These are phyloP conservation scores for Clonostachys rhizophaga DNA, from an alignment of 2,329 filamentous ascomycete species.

Conservation along the genomic window DNA sequence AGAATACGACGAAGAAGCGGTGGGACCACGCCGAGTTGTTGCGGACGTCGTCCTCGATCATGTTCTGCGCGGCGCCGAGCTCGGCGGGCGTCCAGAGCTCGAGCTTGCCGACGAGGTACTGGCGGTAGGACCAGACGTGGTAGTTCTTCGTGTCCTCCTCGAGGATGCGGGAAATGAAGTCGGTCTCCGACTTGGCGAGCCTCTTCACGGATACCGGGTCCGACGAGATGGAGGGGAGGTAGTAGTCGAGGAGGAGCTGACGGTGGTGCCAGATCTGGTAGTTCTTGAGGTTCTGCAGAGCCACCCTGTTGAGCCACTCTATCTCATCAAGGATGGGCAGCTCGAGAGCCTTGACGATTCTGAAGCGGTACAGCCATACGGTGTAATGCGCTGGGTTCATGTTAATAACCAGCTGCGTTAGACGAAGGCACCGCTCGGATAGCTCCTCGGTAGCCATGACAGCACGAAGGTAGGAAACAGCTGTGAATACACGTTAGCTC, in stretches of 20 bases:
- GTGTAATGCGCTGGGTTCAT: slow-evolving; percentile 98
- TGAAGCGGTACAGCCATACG: slow-evolving; percentile 93
- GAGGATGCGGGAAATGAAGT: slow-evolving; percentile 78
- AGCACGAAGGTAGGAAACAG: slow-evolving; percentile 87
- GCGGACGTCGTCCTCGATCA: slow-evolving; percentile 76
- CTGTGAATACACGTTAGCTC: slow-evolving; percentile 29
- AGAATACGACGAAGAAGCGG: slow-evolving; percentile 88
- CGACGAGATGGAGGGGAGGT: slow-evolving; percentile 54
- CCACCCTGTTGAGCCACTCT: slow-evolving; percentile 79
- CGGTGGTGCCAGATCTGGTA: slow-evolving; percentile 94
- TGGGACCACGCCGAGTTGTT: slow-evolving; percentile 99
- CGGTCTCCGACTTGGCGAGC: slow-evolving; percentile 62
- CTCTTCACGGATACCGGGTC: slow-evolving; percentile 43
- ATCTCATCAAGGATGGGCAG: slow-evolving; percentile 69
- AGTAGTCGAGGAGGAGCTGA: slow-evolving; percentile 58
- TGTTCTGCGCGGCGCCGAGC: slow-evolving; percentile 63
- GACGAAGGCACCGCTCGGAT: slow-evolving; percentile 69
- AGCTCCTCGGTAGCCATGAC: slow-evolving; percentile 87
- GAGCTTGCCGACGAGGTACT: slow-evolving; percentile 61
- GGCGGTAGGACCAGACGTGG: slow-evolving; percentile 95
- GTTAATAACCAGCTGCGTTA: slow-evolving; percentile 85
- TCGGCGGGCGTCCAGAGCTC: slow-evolving; percentile 69
- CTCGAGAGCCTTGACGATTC: slow-evolving; percentile 64
- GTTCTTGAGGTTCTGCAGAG: slow-evolving; percentile 86
- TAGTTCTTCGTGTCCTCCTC: slow-evolving; percentile 92